Percentiles rank a stretch among this genome's conserved stretches.
Evolutionary conservation across 257 asterid species (phyloP).

Genomic region (Solanum dulcamara): DNA sequence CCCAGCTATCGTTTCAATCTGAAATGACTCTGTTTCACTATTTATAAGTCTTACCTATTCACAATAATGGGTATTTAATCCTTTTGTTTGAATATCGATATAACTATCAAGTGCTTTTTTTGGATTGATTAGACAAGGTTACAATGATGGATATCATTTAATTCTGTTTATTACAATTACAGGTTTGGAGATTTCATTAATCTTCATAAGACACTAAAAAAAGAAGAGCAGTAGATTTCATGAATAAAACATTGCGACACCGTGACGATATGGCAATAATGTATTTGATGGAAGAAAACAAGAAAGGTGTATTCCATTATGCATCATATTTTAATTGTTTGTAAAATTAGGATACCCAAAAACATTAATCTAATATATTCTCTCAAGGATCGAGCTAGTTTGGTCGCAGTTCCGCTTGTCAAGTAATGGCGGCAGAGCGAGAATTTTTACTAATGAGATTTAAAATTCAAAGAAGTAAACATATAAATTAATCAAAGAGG

Average conservation of each 20-base stretch:
- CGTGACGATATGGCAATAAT: neutral
- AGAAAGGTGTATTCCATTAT: slow-evolving; percentile 3
- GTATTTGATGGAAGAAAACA: neutral
- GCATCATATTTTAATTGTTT: neutral
- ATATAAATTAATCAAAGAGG: no score
- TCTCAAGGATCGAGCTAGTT: neutral
- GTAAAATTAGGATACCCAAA: neutral
- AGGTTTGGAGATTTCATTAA: neutral
- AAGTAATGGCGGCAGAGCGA: no score
- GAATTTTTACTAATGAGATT: no score
- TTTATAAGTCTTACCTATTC: neutral
- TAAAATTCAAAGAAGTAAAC: no score
- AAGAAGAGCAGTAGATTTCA: neutral
- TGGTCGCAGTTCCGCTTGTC: neutral
- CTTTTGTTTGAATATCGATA: neutral
- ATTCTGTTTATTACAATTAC: neutral
- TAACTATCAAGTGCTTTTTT: neutral
- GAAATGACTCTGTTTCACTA: neutral
- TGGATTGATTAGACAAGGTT: neutral
- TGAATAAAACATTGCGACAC: neutral
- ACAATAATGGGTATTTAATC: neutral
- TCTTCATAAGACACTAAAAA: neutral
- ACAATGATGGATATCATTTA: neutral
- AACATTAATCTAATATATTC: neutral
- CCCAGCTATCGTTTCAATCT: neutral